A percentile compares a stretch with the other conserved stretches of the same genome.
Conservation (phyloP, 352 stramenopile genomes). For the Globisporangium perplexum region DNA sequence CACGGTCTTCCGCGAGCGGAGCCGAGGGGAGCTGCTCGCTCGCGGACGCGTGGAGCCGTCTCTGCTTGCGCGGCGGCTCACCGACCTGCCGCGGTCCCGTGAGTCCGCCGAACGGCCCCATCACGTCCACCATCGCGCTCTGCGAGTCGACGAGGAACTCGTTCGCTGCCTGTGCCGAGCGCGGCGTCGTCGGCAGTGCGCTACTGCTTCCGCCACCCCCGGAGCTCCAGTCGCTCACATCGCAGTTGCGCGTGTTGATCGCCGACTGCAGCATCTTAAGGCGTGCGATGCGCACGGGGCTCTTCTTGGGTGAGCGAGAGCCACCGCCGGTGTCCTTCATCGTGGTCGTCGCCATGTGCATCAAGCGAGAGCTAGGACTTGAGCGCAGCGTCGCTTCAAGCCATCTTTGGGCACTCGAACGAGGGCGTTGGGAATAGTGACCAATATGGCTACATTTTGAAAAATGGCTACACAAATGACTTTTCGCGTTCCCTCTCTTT, state of each 20-base stretch:
- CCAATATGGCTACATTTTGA: not conserved
- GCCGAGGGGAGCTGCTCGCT: slow-evolving; percentile 3
- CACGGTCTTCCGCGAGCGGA: slow-evolving; percentile 44
- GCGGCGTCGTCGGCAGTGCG: slow-evolving; percentile 3
- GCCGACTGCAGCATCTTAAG: slow-evolving; percentile 82
- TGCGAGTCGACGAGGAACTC: slow-evolving; percentile 17
- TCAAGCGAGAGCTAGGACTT: not conserved
- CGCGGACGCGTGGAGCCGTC: slow-evolving; percentile 18
- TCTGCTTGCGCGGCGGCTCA: slow-evolving; percentile 28
- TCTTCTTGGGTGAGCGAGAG: slow-evolving; percentile 52
- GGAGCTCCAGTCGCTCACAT: slow-evolving; percentile 38
- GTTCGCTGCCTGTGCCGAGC: slow-evolving; percentile 9
- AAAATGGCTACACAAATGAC: not conserved
- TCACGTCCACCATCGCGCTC: slow-evolving; percentile 53
- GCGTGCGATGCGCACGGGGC: slow-evolving; percentile 62
- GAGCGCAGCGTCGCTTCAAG: too few relatives aligned
- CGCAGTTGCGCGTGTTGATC: slow-evolving; percentile 76
- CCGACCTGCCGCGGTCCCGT: slow-evolving; percentile 22
- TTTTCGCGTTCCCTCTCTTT: too few relatives aligned
- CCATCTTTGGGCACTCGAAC: too few relatives aligned
- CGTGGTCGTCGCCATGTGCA: not conserved
- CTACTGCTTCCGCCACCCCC: not conserved
- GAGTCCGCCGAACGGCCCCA: slow-evolving; percentile 69
- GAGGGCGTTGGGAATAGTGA: not conserved
- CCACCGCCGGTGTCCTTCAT: slow-evolving; percentile 7